These are phyloP conservation scores for Rhodotorula diobovata DNA, from an alignment of 768 basidiomycete genomes.

Conservation along the genomic window DNA sequence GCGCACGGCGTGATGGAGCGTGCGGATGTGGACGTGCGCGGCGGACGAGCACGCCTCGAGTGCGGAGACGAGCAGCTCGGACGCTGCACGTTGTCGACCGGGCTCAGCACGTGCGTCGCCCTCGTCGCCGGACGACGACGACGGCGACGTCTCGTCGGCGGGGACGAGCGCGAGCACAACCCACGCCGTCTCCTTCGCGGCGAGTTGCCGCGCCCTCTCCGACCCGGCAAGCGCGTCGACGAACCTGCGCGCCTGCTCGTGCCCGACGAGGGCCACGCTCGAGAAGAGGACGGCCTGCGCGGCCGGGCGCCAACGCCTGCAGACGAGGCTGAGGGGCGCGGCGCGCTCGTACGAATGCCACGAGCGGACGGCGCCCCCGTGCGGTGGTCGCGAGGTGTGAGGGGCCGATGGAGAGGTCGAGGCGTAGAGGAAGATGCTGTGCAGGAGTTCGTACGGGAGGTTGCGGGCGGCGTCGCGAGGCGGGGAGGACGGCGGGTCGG, in stretches of 20 bases:
- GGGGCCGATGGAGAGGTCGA: not conserved
- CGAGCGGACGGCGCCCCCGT: not conserved
- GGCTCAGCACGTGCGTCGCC: no score
- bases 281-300: constrained; percentile 11
- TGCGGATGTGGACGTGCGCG: not conserved
- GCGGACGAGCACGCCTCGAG: not conserved
- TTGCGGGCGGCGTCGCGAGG: no score
- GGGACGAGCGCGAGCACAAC: constrained; percentile 7
- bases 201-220: not conserved
- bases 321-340: constrained; percentile 6
- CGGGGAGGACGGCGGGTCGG: not conserved
- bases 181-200: not conserved
- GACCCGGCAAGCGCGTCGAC: not conserved
- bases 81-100: not conserved
- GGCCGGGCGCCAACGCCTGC: not conserved
- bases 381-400: not conserved
- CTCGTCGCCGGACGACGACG: not conserved
- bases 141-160: not conserved
- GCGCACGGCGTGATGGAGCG: not conserved
- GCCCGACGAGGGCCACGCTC: constrained; percentile 3
- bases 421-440: not conserved
- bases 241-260: not conserved
- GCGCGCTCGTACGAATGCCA: constrained; percentile 1
- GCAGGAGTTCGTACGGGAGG: constrained; percentile 5
- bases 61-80: not conserved